A percentile compares a stretch with the other conserved stretches of the same genome.
Conservation (phyloP, 192 early-diverging fungal species). For the Backusella mclennaniae region DNA sequence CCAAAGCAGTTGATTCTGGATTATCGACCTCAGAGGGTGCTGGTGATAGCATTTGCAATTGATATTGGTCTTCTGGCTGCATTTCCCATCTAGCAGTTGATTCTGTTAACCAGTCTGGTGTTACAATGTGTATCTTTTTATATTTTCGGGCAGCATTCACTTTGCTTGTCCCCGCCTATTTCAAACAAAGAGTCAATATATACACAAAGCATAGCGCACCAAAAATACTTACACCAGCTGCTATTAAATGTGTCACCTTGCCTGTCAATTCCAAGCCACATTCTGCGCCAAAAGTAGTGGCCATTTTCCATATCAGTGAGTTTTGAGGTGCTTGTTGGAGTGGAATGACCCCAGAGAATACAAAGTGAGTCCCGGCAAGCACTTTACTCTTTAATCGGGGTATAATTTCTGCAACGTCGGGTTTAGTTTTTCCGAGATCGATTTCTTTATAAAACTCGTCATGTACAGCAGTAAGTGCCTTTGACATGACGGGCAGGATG, state of each 20-base stretch:
- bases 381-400: slow-evolving; percentile 58
- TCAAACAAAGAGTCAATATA: not conserved
- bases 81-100: slow-evolving; percentile 69
- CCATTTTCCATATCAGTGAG: slow-evolving; percentile 80
- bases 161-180: slow-evolving; percentile 73
- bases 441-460: slow-evolving; percentile 62
- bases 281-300: slow-evolving; percentile 79
- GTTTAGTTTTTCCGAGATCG: not conserved
- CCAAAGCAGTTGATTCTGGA: slow-evolving; percentile 31
- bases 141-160: slow-evolving; percentile 60
- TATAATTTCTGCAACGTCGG: slow-evolving; percentile 55
- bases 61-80: slow-evolving; percentile 65
- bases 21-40: slow-evolving; percentile 39
- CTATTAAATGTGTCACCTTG: slow-evolving; percentile 86
- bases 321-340: slow-evolving; percentile 52
- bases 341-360: slow-evolving; percentile 85
- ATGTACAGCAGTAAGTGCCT: slow-evolving; percentile 67
- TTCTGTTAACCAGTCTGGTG: slow-evolving; percentile 67
- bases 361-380: slow-evolving; percentile 64
- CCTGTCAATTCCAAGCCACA: slow-evolving; percentile 63
- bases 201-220: not conserved
- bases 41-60: slow-evolving; percentile 28
- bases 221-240: slow-evolving; percentile 62
- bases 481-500: not conserved
- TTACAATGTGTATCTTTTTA: slow-evolving; percentile 49